Percentiles rank a stretch among this genome's conserved stretches.
These are phyloP conservation scores for Talaromyces sp. DNA, from an alignment of 2,329 filamentous ascomycete genomes.

Conservation along the genomic window DNA sequence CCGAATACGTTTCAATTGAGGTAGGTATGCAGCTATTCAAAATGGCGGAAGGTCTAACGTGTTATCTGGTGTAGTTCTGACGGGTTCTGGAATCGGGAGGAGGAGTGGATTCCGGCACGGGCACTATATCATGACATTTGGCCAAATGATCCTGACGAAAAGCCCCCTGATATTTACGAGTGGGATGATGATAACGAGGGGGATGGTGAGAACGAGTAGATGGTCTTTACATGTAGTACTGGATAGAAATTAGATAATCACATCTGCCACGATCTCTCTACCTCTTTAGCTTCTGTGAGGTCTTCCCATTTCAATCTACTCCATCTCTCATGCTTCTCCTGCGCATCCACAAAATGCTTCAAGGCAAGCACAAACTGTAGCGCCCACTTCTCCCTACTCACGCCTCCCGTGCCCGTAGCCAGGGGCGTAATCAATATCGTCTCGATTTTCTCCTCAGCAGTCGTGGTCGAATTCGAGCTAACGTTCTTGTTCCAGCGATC, in stretches of 20 bases:
- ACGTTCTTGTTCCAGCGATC: conserved; percentile 46
- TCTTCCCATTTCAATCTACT: conserved; percentile 37
- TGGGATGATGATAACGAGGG: not conserved
- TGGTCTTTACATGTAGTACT: not conserved
- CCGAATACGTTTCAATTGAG: not conserved
- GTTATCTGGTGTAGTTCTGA: not conserved
- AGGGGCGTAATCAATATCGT: conserved; percentile 53
- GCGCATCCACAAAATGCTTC: conserved; percentile 51
- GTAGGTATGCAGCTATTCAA: not conserved
- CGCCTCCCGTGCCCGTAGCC: conserved; percentile 48
- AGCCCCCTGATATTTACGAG: not conserved
- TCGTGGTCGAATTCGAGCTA: not conserved
- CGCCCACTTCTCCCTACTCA: conserved; percentile 51
- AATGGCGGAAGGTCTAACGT: not conserved
- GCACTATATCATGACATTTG: not conserved
- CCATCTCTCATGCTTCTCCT: conserved; percentile 46
- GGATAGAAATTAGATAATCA: not conserved
- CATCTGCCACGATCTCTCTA: conserved; percentile 27
- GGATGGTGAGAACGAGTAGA: not conserved
- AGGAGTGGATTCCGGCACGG: not conserved
- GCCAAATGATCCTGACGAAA: not conserved
- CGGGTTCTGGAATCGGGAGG: not conserved
- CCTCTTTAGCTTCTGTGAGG: conserved; percentile 26
- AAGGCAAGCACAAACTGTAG: conserved; percentile 50
- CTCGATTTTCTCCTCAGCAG: conserved; percentile 30